Evolutionary conservation across 768 basidiomycete species (phyloP).

Genomic region (Leccinum disarticulatum): DNA sequence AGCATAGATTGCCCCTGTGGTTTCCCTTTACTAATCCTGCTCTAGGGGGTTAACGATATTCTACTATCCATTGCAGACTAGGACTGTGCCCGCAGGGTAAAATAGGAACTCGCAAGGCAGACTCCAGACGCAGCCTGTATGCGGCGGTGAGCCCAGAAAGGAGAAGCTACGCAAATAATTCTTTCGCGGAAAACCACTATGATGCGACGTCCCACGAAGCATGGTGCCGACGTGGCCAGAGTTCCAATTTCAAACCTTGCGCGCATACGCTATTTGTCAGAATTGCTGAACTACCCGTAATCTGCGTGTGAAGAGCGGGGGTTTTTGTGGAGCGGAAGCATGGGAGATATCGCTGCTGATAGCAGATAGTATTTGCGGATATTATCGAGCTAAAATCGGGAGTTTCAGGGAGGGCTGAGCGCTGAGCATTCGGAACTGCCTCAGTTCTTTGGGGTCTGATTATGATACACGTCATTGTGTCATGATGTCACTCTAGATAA

Average conservation of each 20-base stretch:
- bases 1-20: constrained; percentile 67
- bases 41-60: constrained; percentile 62
- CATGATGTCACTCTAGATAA: background rate
- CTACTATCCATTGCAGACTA: constrained; percentile 87
- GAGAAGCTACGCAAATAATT: constrained; percentile 65
- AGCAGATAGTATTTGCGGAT: constrained; percentile 1
- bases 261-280: constrained; percentile 43
- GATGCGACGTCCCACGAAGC: constrained; percentile 55
- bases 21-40: constrained; percentile 45
- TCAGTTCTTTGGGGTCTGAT: constrained; percentile 85
- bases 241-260: constrained; percentile 66
- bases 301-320: constrained; percentile 13
- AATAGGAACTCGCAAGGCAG: constrained; percentile 74
- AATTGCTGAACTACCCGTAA: constrained; percentile 42
- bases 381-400: constrained; percentile 13
- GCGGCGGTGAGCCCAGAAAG: constrained; percentile 28
- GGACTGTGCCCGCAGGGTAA: constrained; percentile 86
- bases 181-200: constrained; percentile 82
- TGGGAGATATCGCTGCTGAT: background rate
- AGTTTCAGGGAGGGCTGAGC: constrained; percentile 35
- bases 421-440: constrained; percentile 86
- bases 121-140: constrained; percentile 9
- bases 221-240: constrained; percentile 79
- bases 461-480: constrained; percentile 1
- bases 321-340: constrained; percentile 11